Evolutionary conservation across 1,284 basidiomycete species (phyloP).

Genomic region (Grifola frondosa): DNA sequence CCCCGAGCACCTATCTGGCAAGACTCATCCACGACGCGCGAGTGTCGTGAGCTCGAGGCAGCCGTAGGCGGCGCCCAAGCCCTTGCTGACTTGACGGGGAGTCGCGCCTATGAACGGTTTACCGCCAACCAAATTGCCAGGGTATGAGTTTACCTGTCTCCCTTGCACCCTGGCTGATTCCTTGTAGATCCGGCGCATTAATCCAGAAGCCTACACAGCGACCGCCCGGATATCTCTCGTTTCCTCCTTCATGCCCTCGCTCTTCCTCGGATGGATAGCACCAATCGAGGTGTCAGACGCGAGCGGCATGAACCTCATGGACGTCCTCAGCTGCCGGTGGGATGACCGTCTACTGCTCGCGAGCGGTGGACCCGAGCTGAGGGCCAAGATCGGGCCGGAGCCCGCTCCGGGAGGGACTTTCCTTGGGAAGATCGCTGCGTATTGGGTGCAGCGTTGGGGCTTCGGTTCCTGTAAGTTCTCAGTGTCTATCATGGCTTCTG

Average conservation of each 20-base stretch:
- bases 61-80: constrained; percentile 67
- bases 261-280: constrained; percentile 68
- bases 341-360: constrained; percentile 57
- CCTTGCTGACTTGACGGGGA: constrained; percentile 78
- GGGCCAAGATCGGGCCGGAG: constrained; percentile 77
- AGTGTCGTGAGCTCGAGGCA: constrained; percentile 71
- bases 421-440: constrained; percentile 65
- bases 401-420: constrained; percentile 69
- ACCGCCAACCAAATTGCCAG: constrained; percentile 85
- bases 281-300: constrained; percentile 82
- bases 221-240: constrained; percentile 80
- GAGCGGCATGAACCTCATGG: constrained; percentile 90
- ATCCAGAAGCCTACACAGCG: constrained; percentile 60
- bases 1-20: constrained; percentile 86
- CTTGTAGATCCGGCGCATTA: constrained; percentile 54
- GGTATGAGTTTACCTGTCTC: constrained; percentile 37
- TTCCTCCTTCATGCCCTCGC: constrained; percentile 80
- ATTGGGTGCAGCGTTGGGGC: constrained; percentile 79
- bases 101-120: constrained; percentile 85
- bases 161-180: constrained; percentile 3
- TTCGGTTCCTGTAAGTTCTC: constrained; percentile 57
- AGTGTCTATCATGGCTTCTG: neutral
- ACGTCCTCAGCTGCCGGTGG: constrained; percentile 71
- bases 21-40: constrained; percentile 80
- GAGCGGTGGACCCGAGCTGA: constrained; percentile 66